Conservation (phyloP, 1,139 yeast species). For the Yamadazyma atlantica region DNA sequence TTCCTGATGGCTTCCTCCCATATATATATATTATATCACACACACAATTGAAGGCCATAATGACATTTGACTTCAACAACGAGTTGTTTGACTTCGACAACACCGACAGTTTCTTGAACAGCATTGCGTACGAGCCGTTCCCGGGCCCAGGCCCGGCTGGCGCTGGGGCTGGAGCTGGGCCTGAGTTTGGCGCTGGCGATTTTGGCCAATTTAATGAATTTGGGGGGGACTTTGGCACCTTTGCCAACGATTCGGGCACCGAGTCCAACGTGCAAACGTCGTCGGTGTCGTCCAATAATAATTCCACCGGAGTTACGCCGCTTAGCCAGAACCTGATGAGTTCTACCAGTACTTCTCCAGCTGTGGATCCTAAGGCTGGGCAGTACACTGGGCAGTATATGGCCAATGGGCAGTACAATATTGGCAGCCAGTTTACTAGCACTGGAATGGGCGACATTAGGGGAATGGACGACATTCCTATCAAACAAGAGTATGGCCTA, state of each 20-base stretch:
- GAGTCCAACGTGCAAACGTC: constrained; percentile 3
- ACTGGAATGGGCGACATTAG: no score
- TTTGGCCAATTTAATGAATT: no score
- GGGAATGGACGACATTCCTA: no score
- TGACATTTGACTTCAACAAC: constrained; percentile 6
- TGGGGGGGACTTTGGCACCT: neutral
- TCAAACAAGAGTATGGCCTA: no score
- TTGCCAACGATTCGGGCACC: constrained; percentile 3
- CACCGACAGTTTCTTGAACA: constrained; percentile 35
- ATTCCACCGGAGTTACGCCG: constrained; percentile 25
- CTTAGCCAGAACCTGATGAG: constrained; percentile 26
- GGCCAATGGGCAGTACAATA: no score
- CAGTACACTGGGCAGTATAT: no score
- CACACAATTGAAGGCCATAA: no score
- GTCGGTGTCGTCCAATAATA: constrained; percentile 9
- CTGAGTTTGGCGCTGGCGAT: neutral
- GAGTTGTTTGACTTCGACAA: constrained; percentile 32
- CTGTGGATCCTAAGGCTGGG: no score
- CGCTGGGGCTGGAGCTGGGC: neutral
- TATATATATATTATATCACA: neutral
- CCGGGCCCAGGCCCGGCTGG: constrained; percentile 11
- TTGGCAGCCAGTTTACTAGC: no score
- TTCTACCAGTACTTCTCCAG: constrained; percentile 37
- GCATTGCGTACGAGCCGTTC: constrained; percentile 33
- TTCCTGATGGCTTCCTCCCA: neutral